Percentiles rank a stretch among this genome's conserved stretches.
These are phyloP conservation scores for Tolypocladium paradoxum DNA, from an alignment of 2,329 filamentous ascomycete species.

Conservation along the genomic window DNA sequence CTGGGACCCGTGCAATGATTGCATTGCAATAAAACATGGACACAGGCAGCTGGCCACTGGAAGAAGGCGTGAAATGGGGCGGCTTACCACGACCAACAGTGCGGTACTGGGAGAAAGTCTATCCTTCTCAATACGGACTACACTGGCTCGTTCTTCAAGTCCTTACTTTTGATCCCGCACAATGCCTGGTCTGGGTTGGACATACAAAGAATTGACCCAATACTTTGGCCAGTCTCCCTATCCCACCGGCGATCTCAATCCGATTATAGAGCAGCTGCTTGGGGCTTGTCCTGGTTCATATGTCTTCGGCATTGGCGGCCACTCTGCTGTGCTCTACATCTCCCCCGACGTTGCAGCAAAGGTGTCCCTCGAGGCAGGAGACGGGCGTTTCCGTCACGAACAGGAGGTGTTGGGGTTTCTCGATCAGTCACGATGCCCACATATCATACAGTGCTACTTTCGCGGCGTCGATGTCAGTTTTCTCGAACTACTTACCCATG, in stretches of 20 bases:
- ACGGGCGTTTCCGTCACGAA: slow-evolving; percentile 6
- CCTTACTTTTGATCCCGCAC: too few relatives aligned
- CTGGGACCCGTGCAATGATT: too few relatives aligned
- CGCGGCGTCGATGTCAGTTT: slow-evolving; percentile 7
- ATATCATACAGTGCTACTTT: slow-evolving; percentile 6
- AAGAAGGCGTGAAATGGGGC: too few relatives aligned
- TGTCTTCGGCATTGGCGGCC: slow-evolving; percentile 7
- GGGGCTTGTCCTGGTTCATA: slow-evolving; percentile 5
- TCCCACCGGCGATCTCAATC: slow-evolving; percentile 1
- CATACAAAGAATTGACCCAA: not conserved
- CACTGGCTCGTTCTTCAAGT: too few relatives aligned
- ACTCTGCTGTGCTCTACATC: slow-evolving; percentile 8
- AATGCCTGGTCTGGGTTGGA: not conserved
- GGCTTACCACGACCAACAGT: too few relatives aligned
- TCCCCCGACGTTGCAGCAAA: slow-evolving; percentile 8
- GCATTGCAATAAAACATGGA: too few relatives aligned
- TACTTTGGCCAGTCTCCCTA: not conserved
- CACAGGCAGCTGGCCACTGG: too few relatives aligned
- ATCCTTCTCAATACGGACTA: too few relatives aligned
- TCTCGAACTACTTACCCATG: slow-evolving; percentile 5
- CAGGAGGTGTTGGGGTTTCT: slow-evolving; percentile 8
- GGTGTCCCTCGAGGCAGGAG: slow-evolving; percentile 7
- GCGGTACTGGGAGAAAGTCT: too few relatives aligned
- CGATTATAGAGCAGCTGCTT: slow-evolving; percentile 6
- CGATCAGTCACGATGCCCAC: slow-evolving; percentile 1